phyloP scores from a whole-genome alignment of 2,329 filamentous ascomycete genomes.

The Clathrospora elynae region DNA sequence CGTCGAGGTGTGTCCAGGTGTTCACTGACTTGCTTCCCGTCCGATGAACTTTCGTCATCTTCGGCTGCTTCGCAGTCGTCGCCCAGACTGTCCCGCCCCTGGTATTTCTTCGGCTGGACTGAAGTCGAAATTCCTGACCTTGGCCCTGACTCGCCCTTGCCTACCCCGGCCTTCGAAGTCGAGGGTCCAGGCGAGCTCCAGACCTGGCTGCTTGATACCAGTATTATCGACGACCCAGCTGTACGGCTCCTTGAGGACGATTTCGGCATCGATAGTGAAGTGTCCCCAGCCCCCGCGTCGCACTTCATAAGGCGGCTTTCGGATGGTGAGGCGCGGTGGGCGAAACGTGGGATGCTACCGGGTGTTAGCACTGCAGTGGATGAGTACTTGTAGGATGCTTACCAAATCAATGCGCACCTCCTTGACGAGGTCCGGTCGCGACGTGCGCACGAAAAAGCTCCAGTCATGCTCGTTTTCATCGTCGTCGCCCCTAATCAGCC shows the following conservation, averaged over 20 bases:
- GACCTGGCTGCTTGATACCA: constrained; percentile 36
- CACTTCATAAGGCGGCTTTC: constrained; percentile 49
- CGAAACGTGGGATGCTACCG: constrained; percentile 52
- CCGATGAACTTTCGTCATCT: constrained; percentile 27
- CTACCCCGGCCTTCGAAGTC: constrained; percentile 50
- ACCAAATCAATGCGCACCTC: constrained; percentile 49
- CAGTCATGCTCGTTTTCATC: constrained; percentile 51
- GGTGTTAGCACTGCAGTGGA: constrained; percentile 6
- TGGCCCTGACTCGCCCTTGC: constrained; percentile 50
- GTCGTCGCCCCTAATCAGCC: constrained; percentile 26
- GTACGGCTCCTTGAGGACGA: constrained; percentile 53
- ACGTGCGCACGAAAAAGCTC: constrained; percentile 54
- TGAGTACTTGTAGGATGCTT: not conserved
- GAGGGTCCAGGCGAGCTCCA: constrained; percentile 52
- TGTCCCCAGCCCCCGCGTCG: constrained; percentile 51
- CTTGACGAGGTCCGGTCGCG: constrained; percentile 52
- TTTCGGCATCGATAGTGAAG: constrained; percentile 49
- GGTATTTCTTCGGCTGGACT: too few relatives aligned
- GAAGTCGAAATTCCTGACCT: constrained; percentile 44
- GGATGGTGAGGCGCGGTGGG: constrained; percentile 43
- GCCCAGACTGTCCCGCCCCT: too few relatives aligned
- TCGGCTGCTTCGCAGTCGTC: constrained; percentile 20
- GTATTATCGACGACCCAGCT: constrained; percentile 51
- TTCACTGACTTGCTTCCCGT: constrained; percentile 23
- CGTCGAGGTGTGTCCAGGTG: constrained; percentile 20